Evolutionary conservation across 2,329 filamentous ascomycete genomes (phyloP).

Genomic region (Fusarium devonianum): DNA sequence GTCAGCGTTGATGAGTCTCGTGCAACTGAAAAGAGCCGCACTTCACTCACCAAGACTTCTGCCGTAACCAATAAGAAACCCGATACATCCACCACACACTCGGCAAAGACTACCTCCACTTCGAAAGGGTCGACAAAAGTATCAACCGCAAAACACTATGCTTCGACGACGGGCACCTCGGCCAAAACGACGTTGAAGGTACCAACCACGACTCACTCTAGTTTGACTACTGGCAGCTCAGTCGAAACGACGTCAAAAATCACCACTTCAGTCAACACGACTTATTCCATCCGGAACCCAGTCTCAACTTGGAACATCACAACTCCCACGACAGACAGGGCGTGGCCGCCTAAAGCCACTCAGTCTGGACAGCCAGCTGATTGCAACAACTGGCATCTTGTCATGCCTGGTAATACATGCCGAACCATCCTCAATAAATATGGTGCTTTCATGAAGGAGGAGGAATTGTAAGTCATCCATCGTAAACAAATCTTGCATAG

Average conservation of each 20-base stretch:
- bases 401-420: neutral
- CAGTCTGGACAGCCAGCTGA: neutral
- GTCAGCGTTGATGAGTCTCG: too few relatives aligned
- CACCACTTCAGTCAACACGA: conserved; percentile 13
- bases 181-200: too few relatives aligned
- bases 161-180: too few relatives aligned
- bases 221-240: neutral
- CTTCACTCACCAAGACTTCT: too few relatives aligned
- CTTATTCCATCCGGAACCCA: conserved; percentile 1
- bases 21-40: too few relatives aligned
- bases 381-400: neutral
- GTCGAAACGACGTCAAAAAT: neutral
- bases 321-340: neutral
- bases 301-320: conserved; percentile 1
- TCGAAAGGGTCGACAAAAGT: too few relatives aligned
- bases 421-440: neutral
- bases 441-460: neutral
- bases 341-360: neutral
- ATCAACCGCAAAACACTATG: too few relatives aligned
- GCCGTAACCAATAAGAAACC: too few relatives aligned
- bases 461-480: neutral
- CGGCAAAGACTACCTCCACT: too few relatives aligned
- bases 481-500: too few relatives aligned
- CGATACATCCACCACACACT: too few relatives aligned
- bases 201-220: too few relatives aligned